phyloP scores from a whole-genome alignment of 148 eudicot genomes.

The Gaultheria prostrata region DNA sequence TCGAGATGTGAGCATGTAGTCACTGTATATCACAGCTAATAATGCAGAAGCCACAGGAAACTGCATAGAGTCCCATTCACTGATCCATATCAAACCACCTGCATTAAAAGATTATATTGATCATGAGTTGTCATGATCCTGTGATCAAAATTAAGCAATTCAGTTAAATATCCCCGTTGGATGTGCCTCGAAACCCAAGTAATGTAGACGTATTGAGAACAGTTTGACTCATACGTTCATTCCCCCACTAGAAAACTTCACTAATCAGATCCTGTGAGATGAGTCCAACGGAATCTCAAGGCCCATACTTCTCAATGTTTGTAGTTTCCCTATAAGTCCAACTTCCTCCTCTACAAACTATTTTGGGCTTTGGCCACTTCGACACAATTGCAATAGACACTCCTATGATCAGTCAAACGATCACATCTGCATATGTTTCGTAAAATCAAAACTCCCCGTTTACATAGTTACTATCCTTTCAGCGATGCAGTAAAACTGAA shows the following conservation, averaged over 20 bases:
- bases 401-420: neutral
- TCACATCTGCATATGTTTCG: neutral
- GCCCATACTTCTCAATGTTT: neutral
- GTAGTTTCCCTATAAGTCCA: neutral
- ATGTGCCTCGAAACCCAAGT: neutral
- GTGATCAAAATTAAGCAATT: neutral
- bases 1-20: slow-evolving; percentile 78
- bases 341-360: neutral
- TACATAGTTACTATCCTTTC: neutral
- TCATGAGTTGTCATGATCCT: neutral
- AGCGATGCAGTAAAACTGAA: too few relatives aligned
- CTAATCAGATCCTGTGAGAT: neutral
- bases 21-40: slow-evolving; percentile 80
- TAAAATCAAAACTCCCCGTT: neutral
- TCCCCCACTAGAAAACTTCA: neutral
- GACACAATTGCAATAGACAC: neutral
- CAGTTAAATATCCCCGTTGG: neutral
- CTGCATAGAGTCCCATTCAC: slow-evolving; percentile 77
- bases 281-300: neutral
- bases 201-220: neutral
- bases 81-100: slow-evolving; percentile 90
- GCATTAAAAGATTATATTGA: slow-evolving; percentile 15
- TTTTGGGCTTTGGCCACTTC: neutral
- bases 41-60: slow-evolving; percentile 83
- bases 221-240: neutral